Conservation (phyloP, 176 grass and related monocot species). For the Zea mays region Zm-B73-REFERENCE-NAM-5.0 NC_050103.1:29490501-29491000, state of each 20-base stretch:
- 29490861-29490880: constrained; percentile 98
- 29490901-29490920: constrained; percentile 8
- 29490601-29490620: constrained; percentile 18
- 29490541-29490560: constrained; percentile 5
- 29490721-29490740: not conserved
- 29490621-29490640: constrained; percentile 26
- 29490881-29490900: constrained; percentile 43
- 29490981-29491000: constrained; percentile 55
- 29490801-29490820: constrained; percentile 31
- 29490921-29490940: constrained; percentile 21
- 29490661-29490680: constrained; percentile 95
- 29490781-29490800: constrained; percentile 18
- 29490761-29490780: constrained; percentile 33
- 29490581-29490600: not conserved
- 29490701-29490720: constrained; percentile 57
- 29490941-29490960: constrained; percentile 26
- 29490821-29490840: constrained; percentile 93
- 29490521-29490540: not conserved
- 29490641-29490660: constrained; percentile 48
- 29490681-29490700: constrained; percentile 99
- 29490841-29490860: constrained; percentile 91
- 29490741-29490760: constrained; percentile 14
- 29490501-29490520: not conserved
- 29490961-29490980: constrained; percentile 29
- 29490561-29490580: not conserved